Conservation (phyloP, 768 basidiomycete genomes). For the Amanita muscaria region DNA sequence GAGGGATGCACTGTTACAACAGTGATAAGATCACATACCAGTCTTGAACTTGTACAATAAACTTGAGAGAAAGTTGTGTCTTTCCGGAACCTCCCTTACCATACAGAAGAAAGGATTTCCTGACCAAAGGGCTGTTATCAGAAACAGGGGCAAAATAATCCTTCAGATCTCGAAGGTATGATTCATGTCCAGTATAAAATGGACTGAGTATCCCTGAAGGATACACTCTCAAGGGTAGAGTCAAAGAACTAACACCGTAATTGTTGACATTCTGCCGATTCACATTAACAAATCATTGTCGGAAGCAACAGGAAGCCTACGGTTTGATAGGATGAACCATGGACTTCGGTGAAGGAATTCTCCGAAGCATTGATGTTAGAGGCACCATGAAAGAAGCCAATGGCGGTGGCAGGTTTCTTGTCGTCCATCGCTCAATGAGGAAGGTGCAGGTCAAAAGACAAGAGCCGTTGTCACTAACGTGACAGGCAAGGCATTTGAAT, state of each 20-base stretch:
- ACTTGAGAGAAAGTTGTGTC: constrained; percentile 2
- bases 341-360: neutral
- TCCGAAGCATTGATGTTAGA: neutral
- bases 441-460: too few species aligned
- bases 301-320: neutral
- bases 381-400: neutral
- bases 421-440: too few species aligned
- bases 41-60: neutral
- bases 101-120: constrained; percentile 12
- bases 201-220: neutral
- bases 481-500: too few species aligned
- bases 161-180: constrained; percentile 9
- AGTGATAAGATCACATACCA: neutral
- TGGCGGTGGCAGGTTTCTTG: too few species aligned
- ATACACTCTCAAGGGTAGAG: neutral
- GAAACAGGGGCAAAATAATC: constrained; percentile 8
- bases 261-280: neutral
- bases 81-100: constrained; percentile 13
- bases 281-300: neutral
- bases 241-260: neutral
- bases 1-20: too few species aligned
- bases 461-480: too few species aligned
- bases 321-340: neutral
- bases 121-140: neutral
- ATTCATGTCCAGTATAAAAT: constrained; percentile 9